phyloP scores from a whole-genome alignment of 345 rosid species.

The Eucalyptus virginea region DNA sequence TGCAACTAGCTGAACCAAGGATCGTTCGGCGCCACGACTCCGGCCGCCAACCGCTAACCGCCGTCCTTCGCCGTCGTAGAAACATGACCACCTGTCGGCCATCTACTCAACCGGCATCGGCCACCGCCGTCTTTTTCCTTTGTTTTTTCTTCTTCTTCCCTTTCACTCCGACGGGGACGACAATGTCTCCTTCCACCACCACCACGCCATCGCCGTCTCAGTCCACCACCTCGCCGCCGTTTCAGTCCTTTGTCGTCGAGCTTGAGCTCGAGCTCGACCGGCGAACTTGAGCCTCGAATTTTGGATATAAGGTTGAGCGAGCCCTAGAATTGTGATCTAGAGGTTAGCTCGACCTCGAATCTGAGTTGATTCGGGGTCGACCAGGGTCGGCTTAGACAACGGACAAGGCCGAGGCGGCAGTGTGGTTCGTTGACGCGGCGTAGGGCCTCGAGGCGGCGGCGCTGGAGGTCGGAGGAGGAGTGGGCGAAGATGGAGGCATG shows the following conservation, averaged over 20 bases:
- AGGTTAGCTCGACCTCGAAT: neutral
- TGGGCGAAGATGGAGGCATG: no score
- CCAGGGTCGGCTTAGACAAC: neutral
- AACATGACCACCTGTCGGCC: neutral
- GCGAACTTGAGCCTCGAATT: neutral
- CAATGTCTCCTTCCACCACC: neutral
- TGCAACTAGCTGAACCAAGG: neutral
- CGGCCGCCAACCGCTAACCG: neutral
- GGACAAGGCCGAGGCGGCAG: neutral
- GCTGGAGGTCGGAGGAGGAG: no score
- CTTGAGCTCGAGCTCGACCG: no score
- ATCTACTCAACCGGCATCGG: neutral
- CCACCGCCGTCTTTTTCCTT: neutral
- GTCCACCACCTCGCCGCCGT: neutral
- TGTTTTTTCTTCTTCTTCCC: neutral
- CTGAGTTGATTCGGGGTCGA: neutral
- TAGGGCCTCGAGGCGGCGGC: no score
- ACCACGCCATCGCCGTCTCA: no score
- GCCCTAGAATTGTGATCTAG: neutral
- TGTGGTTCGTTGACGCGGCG: no score
- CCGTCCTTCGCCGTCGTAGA: neutral
- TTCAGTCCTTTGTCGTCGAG: neutral
- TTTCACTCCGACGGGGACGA: neutral
- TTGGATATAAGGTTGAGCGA: neutral
- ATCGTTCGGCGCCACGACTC: neutral